phyloP scores from a whole-genome alignment of 441 rosid genomes.

The Sinapis alba region DNA sequence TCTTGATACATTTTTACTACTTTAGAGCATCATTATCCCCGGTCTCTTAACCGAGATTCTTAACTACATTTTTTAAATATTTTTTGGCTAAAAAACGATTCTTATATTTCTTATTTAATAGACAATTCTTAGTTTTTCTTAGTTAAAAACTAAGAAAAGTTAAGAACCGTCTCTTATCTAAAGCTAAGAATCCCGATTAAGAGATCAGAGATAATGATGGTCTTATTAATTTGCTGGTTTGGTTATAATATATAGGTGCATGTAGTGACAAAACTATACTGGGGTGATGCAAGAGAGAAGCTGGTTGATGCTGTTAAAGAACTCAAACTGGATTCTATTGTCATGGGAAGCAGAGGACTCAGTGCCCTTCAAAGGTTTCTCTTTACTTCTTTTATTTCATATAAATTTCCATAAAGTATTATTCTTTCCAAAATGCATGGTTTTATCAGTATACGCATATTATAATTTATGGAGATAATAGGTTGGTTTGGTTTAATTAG shows the following conservation, averaged over 20 bases:
- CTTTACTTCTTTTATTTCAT: neutral
- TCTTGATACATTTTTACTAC: neutral
- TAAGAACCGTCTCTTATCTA: no score
- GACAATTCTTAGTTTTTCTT: no score
- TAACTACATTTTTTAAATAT: no score
- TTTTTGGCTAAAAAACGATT: no score
- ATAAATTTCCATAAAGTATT: neutral
- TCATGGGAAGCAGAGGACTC: conserved; percentile 95
- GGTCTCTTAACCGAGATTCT: no score
- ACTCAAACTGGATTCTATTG: conserved; percentile 78
- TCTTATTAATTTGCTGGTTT: conserved; percentile 1
- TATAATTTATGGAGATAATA: neutral
- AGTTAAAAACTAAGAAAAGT: no score
- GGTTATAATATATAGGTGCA: conserved; percentile 40
- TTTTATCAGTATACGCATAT: neutral
- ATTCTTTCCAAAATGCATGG: conserved; percentile 16
- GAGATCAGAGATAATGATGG: no score
- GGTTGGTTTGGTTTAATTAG: neutral
- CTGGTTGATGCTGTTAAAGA: conserved; percentile 72
- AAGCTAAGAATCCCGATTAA: no score
- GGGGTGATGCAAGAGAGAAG: conserved; percentile 95
- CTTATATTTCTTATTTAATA: no score
- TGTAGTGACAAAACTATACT: conserved; percentile 69
- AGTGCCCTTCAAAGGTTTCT: conserved; percentile 71
- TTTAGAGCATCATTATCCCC: no score